Evolutionary conservation across 768 basidiomycete species (phyloP), one percentile per base, ranked within the genome.

Genomic region (Dentipellis fragilis): DNA sequence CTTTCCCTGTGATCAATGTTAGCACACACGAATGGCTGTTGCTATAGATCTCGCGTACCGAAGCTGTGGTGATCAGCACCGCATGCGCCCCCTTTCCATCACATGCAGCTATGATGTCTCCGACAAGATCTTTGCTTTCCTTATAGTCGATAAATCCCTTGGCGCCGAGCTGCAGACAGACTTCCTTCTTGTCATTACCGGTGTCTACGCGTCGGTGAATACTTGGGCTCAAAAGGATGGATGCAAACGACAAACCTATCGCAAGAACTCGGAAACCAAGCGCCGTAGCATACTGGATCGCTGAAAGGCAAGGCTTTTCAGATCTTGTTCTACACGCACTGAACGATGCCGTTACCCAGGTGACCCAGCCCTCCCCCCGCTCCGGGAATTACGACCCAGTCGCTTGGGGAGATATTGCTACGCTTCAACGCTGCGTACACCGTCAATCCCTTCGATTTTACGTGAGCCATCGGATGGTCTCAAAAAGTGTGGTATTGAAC

Each of bases 111-210:
- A 71, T 59, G 57, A 80, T 69, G 7, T 71, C 68, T 12, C 57
- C 55, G 42, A 75, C 71, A 50, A 76, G 62, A n/a, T 75, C 71
- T 49, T 71, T 65, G 23, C 64, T 65, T 56, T 70, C 65, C 58
- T 68, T 72, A 67, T 78, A 80, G 65, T 80, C 80, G 57, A 80
- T 53, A 65, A 65, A 68, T 58, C 66, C 75, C 57, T 75, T 73
- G 0, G 72, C 71, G 2, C 77, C 75, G 53, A 77, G 69, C 14
- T 62, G 19, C 52, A 66, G 58, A 59, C 70, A 71, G 23, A 75
- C 59, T 12, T 67, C 57, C 23, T 66, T 63, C 64, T 78, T 78
- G 29, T 68, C 71, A 10, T 63, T 72, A 19, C 78, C 75, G 4
- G 66, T 73, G 56, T 80, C 79, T 69, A 10, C 34, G n/a, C 14